Percentiles rank a stretch among this genome's conserved stretches.
Conservation (phyloP, 2,329 filamentous ascomycete genomes). For the Paecilomyces formosus region DNA sequence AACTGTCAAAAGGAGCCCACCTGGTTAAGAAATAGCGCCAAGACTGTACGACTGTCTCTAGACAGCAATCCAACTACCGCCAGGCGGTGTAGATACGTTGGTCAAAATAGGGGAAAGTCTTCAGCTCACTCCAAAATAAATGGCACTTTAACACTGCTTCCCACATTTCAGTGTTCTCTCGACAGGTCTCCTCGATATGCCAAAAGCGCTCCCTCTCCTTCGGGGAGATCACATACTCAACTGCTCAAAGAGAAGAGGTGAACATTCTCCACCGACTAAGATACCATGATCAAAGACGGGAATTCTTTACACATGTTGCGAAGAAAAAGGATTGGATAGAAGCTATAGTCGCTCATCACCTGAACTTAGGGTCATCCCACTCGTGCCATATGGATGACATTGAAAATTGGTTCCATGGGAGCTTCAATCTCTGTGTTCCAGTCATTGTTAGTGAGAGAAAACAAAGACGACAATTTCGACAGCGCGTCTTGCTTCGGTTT, state of each 20-base stretch:
- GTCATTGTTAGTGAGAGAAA: background rate
- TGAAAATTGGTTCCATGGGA: background rate
- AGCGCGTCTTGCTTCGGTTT: constrained; percentile 10
- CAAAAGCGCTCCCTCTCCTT: constrained; percentile 8
- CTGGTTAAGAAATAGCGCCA: no score
- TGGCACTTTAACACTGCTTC: no score
- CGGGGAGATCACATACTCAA: constrained; percentile 13
- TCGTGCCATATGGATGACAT: background rate
- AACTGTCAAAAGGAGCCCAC: no score
- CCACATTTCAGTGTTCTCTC: background rate
- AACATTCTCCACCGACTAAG: constrained; percentile 6
- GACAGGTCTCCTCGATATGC: background rate
- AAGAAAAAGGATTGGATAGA: background rate
- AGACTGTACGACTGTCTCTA: no score
- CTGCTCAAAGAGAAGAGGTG: constrained; percentile 11
- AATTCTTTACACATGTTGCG: background rate
- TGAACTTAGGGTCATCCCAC: background rate
- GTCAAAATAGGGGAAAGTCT: no score
- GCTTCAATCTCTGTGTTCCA: background rate
- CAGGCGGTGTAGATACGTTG: no score
- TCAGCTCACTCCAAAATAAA: no score
- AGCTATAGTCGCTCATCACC: background rate
- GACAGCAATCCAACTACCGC: no score
- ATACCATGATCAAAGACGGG: background rate
- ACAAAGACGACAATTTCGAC: background rate